These are phyloP conservation scores for Lipomyces sp. DNA, from an alignment of 805 yeast species.

Conservation along the genomic window DNA sequence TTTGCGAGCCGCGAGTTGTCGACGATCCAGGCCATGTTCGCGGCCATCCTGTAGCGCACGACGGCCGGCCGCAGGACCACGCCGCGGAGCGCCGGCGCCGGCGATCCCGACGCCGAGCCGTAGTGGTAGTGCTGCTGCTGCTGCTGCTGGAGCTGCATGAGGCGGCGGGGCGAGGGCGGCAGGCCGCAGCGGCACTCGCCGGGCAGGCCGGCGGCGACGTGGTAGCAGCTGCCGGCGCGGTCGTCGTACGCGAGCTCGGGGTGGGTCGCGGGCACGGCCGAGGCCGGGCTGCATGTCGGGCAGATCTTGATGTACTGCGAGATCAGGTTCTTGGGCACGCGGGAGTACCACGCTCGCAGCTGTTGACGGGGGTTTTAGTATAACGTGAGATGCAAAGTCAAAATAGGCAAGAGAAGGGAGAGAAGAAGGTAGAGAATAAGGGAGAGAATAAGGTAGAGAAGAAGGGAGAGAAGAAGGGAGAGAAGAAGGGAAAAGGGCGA, in stretches of 20 bases:
- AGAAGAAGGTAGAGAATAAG: background rate
- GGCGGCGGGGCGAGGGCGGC: background rate
- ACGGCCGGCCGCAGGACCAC: constrained; percentile 3
- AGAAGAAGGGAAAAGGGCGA: background rate
- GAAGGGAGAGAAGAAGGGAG: background rate
- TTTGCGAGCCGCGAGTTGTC: too few species aligned
- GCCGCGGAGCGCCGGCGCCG: too few species aligned
- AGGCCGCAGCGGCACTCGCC: constrained; percentile 8
- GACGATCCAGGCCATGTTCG: background rate
- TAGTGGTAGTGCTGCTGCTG: background rate
- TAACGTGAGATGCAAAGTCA: too few species aligned
- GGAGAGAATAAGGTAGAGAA: background rate
- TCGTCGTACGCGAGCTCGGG: constrained; percentile 42
- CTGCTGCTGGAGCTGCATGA: background rate
- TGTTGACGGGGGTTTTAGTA: background rate
- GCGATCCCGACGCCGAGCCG: background rate
- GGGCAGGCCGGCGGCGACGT: constrained; percentile 1
- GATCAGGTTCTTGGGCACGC: constrained; percentile 28
- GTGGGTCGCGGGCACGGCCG: constrained; percentile 74
- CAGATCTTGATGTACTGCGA: constrained; percentile 27
- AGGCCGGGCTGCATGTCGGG: constrained; percentile 43
- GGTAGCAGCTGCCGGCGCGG: constrained; percentile 2
- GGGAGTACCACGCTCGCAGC: constrained; percentile 23
- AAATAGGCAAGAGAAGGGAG: background rate
- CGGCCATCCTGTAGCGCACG: constrained; percentile 5